A percentile compares a stretch with the other conserved stretches of the same genome.
Evolutionary conservation across 352 stramenopile species (phyloP).

Genomic region (Globisporangium nodosum): DNA sequence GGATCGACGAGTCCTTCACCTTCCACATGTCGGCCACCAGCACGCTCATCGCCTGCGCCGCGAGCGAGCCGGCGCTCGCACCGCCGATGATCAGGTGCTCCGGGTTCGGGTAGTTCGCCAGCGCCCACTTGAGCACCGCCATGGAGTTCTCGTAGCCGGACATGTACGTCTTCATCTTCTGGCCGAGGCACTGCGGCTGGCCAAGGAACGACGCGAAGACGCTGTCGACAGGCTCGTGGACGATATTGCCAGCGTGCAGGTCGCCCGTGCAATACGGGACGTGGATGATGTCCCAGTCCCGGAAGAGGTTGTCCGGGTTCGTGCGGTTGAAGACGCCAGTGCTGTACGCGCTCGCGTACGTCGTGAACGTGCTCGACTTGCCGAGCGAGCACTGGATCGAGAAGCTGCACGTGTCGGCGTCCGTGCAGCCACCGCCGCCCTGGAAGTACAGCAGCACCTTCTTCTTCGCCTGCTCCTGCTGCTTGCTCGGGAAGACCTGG

Average conservation of each 20-base stretch:
- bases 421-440: conserved; percentile 30
- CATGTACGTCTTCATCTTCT: conserved; percentile 26
- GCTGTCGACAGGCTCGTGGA: neutral
- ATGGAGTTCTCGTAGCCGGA: conserved; percentile 32
- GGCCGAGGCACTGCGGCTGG: conserved; percentile 15
- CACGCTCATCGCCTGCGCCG: conserved; percentile 25
- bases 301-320: conserved; percentile 31
- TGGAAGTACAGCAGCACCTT: conserved; percentile 43
- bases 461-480: conserved; percentile 20
- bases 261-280: conserved; percentile 49
- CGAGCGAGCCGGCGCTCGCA: conserved; percentile 29
- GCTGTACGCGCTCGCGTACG: conserved; percentile 19
- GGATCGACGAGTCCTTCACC: conserved; percentile 26
- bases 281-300: conserved; percentile 46
- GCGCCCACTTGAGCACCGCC: conserved; percentile 30
- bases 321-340: conserved; percentile 32
- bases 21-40: conserved; percentile 33
- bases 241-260: conserved; percentile 30
- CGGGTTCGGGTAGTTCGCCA: conserved; percentile 31
- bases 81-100: conserved; percentile 28
- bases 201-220: conserved; percentile 14
- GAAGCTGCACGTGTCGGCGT: conserved; percentile 34
- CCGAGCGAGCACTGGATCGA: conserved; percentile 25
- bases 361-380: conserved; percentile 21
- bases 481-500: conserved; percentile 33